Base-by-base conservation (phyloP, 345 rosid species). In the Capsella bursapastoris region DNA sequence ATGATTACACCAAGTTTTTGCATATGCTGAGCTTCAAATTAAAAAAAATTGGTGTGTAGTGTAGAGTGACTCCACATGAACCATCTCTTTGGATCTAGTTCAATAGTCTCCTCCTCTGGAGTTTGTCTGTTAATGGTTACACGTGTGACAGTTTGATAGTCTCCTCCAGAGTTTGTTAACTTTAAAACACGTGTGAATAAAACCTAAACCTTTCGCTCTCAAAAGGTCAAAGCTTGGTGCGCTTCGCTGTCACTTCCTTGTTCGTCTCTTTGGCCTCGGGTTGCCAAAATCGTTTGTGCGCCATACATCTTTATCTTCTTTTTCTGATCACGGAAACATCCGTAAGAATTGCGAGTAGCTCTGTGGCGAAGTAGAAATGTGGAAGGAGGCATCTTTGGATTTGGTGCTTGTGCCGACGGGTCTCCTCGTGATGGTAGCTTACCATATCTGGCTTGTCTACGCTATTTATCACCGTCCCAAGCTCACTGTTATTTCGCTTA, bases 401-500 rank as follows among this genome's bases (percentile, higher is more conserved):
- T 35, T 47, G 37, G 68, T 85, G 10, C 68, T 85, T 55, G 86
- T 85, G 2, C 86, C 88, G 37, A 1, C 64, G 7, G 88, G 88
- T 31, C 64, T 85, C 15, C 4, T 52, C 34, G 65, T 82, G 56
- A 76, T 85, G 83, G 72, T 48, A 12, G 50, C 68, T n/a, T 85
- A 85, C 71, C 88, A 85, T 55, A 43, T 55, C 63, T 85, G 88
- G 88, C 86, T 85, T 29, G 79, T 78, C 53, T 64, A 69, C 75
- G 75, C 83, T 0, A 68, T 85, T 3, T 47, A 60, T 7, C 71
- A 69, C 13, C 74, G 57, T 70, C 88, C 86, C 15, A 68, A 64
- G 35, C 63, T 75, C 40, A 66, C 76, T 71, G 94, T 86, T 6
- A 69, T 92, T 22, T 91, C 94, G 32, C 83, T 90, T 71, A 91